Conservation (phyloP, 1,284 basidiomycete genomes). For the Coriolopsis trogii region DNA sequence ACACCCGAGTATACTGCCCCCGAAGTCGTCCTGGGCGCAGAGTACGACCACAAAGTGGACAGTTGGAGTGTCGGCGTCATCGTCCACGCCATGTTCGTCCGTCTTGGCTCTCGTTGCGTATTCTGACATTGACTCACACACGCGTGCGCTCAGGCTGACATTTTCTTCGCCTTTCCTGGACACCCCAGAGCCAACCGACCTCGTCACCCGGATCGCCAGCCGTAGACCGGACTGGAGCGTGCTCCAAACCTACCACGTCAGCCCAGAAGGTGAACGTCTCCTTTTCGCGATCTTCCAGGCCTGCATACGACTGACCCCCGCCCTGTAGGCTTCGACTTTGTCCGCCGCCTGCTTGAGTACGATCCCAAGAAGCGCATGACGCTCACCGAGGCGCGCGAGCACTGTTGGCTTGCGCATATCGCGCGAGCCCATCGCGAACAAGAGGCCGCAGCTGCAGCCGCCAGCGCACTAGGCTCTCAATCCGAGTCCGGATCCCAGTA, state of each 20-base stretch:
- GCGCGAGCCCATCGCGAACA: neutral
- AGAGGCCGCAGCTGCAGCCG: neutral
- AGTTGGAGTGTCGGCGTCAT: slow-evolving; percentile 17
- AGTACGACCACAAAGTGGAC: slow-evolving; percentile 7
- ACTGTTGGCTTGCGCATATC: slow-evolving; percentile 60
- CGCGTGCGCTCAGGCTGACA: slow-evolving; percentile 78
- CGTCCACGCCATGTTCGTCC: slow-evolving; percentile 2
- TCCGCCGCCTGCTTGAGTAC: slow-evolving; percentile 48
- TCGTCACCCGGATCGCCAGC: slow-evolving; percentile 52
- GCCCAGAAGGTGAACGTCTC: slow-evolving; percentile 8
- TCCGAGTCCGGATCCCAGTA: neutral
- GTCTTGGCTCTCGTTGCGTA: neutral
- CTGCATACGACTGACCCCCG: neutral
- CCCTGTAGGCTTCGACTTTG: slow-evolving; percentile 41
- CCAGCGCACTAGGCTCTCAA: neutral
- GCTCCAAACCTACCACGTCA: slow-evolving; percentile 38
- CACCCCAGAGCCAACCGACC: slow-evolving; percentile 54
- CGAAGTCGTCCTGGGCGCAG: slow-evolving; percentile 1
- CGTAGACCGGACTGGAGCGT: slow-evolving; percentile 65
- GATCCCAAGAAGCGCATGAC: slow-evolving; percentile 62
- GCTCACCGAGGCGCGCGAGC: slow-evolving; percentile 56
- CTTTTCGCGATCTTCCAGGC: neutral
- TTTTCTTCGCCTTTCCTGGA: slow-evolving; percentile 72
- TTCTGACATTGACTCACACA: neutral
- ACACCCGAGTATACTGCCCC: slow-evolving; percentile 9